Percentiles rank a stretch among this genome's conserved stretches.
These are phyloP conservation scores for Hibiscus mutabilis DNA, from an alignment of 345 rosid species.

Conservation along the genomic window DNA sequence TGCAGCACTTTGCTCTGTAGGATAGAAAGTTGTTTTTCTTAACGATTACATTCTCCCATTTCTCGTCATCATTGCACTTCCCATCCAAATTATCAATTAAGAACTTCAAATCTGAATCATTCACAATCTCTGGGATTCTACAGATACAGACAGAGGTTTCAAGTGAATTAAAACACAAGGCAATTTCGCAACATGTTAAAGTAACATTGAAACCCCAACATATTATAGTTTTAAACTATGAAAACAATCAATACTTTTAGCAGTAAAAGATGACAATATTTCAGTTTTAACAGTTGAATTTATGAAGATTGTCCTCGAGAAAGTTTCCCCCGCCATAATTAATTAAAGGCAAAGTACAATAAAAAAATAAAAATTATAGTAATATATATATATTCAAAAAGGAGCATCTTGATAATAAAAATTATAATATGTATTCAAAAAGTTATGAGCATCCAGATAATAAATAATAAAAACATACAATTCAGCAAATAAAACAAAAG, in stretches of 20 bases:
- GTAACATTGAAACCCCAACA: background rate
- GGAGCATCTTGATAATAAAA: too few species aligned
- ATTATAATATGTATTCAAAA: background rate
- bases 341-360: background rate
- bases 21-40: conserved; percentile 48
- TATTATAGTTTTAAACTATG: too few species aligned
- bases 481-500: background rate
- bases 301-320: background rate
- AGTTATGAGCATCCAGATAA: background rate
- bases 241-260: background rate
- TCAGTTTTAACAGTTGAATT: background rate
- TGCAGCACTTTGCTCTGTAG: conserved; percentile 69
- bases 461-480: background rate
- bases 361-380: background rate
- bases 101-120: conserved; percentile 42
- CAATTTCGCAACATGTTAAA: background rate
- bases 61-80: conserved; percentile 25
- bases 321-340: background rate
- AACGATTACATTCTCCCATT: conserved; percentile 56
- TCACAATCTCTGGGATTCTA: conserved; percentile 1
- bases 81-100: conserved; percentile 53
- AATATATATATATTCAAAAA: background rate
- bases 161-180: background rate
- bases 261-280: background rate
- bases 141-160: background rate